Evolutionary conservation across 192 early-diverging fungal genomes (phyloP).

Genomic region (Coemansia sp.): DNA sequence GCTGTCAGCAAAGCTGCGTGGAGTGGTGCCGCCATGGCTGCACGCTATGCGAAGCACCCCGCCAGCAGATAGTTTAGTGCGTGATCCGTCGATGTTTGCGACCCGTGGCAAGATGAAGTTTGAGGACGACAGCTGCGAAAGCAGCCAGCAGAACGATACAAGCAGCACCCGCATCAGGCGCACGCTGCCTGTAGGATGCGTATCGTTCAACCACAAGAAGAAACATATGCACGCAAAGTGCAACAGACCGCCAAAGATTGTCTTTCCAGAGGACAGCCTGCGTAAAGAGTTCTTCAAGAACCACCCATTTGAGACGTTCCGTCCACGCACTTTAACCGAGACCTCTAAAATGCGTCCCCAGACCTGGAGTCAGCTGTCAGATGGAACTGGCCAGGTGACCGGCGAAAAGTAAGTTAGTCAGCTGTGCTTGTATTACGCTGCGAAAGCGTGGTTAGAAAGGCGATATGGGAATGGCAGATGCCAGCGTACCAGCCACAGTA

Average conservation of each 20-base stretch:
- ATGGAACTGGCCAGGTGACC: conserved; percentile 55
- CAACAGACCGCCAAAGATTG: conserved; percentile 67
- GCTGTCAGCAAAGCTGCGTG: conserved; percentile 34
- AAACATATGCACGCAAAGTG: conserved; percentile 60
- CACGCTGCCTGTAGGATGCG: conserved; percentile 32
- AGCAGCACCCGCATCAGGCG: conserved; percentile 12
- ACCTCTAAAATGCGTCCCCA: conserved; percentile 47
- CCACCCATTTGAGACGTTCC: conserved; percentile 86
- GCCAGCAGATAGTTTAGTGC: conserved; percentile 46
- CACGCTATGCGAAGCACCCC: conserved; percentile 43
- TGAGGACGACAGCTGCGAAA: conserved; percentile 11
- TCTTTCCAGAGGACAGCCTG: conserved; percentile 87
- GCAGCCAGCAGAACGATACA: neutral
- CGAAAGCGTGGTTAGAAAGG: too few relatives aligned
- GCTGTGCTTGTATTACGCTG: too few relatives aligned
- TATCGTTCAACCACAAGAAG: conserved; percentile 47
- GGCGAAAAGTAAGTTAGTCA: conserved; percentile 76
- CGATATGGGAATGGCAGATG: too few relatives aligned
- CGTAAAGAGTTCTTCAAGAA: conserved; percentile 84
- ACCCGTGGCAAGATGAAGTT: conserved; percentile 35
- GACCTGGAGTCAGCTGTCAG: conserved; percentile 58
- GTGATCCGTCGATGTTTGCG: conserved; percentile 45
- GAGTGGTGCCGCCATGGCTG: conserved; percentile 47
- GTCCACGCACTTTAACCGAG: conserved; percentile 73
- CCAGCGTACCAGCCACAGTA: too few relatives aligned